These are phyloP conservation scores for Acer negundo DNA, from an alignment of 345 rosid genomes.

Conservation along the genomic window DNA sequence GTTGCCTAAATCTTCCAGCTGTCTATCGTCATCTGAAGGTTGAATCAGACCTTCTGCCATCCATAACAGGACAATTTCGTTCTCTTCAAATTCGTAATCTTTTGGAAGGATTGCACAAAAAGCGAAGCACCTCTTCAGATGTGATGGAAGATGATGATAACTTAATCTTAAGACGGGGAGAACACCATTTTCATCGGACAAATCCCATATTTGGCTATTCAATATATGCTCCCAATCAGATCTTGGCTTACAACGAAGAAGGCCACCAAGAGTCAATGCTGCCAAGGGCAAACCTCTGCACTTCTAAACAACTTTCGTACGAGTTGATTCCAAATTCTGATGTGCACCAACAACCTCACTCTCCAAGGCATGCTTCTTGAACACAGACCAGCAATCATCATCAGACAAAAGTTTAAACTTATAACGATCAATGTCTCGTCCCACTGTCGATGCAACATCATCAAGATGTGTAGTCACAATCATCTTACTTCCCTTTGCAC, in stretches of 20 bases:
- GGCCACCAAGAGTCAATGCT: conserved; percentile 21
- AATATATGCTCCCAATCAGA: conserved; percentile 6
- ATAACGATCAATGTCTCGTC: background rate
- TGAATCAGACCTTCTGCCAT: conserved; percentile 26
- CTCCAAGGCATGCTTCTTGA: conserved; percentile 7
- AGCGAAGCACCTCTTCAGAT: conserved; percentile 20
- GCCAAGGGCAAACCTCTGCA: conserved; percentile 23
- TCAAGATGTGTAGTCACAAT: background rate
- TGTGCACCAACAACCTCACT: background rate
- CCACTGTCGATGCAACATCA: background rate
- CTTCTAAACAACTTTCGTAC: conserved; percentile 1
- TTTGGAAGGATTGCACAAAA: conserved; percentile 22
- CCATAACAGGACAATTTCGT: conserved; percentile 17
- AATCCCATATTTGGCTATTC: background rate
- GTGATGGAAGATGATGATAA: background rate
- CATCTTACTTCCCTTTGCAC: background rate
- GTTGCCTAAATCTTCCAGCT: conserved; percentile 9
- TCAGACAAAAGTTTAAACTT: background rate
- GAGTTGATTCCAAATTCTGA: background rate
- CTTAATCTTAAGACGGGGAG: background rate
- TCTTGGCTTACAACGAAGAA: background rate
- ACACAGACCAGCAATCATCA: conserved; percentile 22
- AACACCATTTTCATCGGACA: background rate
- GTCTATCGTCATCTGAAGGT: background rate
- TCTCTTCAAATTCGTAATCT: conserved; percentile 19